Evolutionary conservation across 495 filamentous ascomycete genomes (phyloP), one percentile per base, ranked within the genome.

Genomic region (Parachaetomium inaequale): DNA sequence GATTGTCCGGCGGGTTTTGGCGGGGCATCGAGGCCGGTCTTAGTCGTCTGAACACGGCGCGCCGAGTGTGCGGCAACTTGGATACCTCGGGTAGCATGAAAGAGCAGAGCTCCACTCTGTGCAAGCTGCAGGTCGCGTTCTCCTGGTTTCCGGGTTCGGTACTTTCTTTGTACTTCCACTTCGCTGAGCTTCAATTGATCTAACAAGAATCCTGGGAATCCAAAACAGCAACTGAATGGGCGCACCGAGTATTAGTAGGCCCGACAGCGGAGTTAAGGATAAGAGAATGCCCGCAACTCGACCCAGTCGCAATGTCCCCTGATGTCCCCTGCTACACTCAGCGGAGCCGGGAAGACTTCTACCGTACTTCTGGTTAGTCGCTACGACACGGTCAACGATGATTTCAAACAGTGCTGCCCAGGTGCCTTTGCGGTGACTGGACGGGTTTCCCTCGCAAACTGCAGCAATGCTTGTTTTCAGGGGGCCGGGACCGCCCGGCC

Each of bases 1-100:
- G 79, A 78, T 80, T 75, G 70, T 84, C 85, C 81, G 86, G 75
- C 65, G 69, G 58, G 23, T 59, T 63, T 60, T 63, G 75, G 76
- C 72, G 78, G 78, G 78, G 75, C 75, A 78, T 75, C 36, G 75
- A 70, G 63, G 70, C 64, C 63, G 74, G 65, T 65, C 64, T 60
- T 53, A 58, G 21, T 65, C 66, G 68, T 68, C 66, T 66, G 55
- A 68, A 52, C 59, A 58, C 64, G 64, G 64, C 62, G 62, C 70
- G 68, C 47, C 60, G 64, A 69, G 70, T 26, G 64, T 68, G 72
- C 68, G 73, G 74, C 68, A 76, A 65, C 26, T 67, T 74, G 61
- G 58, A 66, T 52, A 67, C 67, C 67, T 69, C 67, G 67, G 67
- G 63, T 59, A 68, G 54, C 60, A 65, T 68, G 57, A 36, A 50